Evolutionary conservation across 805 yeast genomes (phyloP), one percentile per base, ranked within the genome.

Genomic region (Wickerhamomyces alni): DNA sequence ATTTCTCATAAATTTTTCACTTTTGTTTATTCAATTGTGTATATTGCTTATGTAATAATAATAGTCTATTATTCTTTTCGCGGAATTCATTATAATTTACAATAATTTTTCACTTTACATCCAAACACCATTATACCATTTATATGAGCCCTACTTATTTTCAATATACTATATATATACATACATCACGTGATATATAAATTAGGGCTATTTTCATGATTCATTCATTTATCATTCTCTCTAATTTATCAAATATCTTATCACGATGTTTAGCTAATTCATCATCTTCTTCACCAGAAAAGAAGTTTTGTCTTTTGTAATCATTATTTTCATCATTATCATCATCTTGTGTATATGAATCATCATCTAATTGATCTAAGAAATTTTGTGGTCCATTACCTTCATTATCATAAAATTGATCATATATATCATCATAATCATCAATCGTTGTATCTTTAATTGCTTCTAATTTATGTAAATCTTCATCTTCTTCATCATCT

Each of bases 361-460:
- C 64, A 17, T 57, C 61, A 18, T 58, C 62, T 10, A 61, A 61
- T 6, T 58, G 57, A n/a, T 61, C 66, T 27, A 62, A 62, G 36
- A 59, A 51, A 40, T 47, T 60, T 2, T 51, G 50, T 15, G 56
- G 57, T 11, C 52, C 59, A 36, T 52, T 78, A 42, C 75, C 80
- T 33, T 80, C 87, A 48, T 81, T 87, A 17, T 81, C 89, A 0
- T 93, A 94, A 48, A 83, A 83, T 49, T 85, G 93, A 51, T 85
- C 84, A 41, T 65, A 67, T 7, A 68, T 35, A 24, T 62, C 62
- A 5, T 65, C 61, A 35, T 63, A 60, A 30, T 64, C 60, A 11
- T 49, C 46, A 3, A 15, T 16, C 9, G 33, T 29, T 17, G 3
- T 33, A 35, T 15, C 39, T 32, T 13, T 31, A 4, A 9, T 8